Evolutionary conservation across 805 yeast species (phyloP).

Genomic region (Torulaspora delbrueckii): DNA sequence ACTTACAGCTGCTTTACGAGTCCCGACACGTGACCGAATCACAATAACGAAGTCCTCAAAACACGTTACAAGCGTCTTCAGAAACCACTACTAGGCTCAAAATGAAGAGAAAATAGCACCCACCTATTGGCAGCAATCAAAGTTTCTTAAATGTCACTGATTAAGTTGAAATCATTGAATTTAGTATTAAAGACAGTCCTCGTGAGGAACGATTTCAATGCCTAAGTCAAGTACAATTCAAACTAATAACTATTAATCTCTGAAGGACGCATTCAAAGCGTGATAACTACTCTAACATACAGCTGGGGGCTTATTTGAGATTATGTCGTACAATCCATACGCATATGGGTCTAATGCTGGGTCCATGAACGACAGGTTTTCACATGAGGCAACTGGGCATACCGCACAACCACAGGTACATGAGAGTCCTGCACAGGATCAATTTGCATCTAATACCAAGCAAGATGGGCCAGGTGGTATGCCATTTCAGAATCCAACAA

Average conservation of each 20-base stretch:
- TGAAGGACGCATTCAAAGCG: not conserved
- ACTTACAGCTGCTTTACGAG: conserved; percentile 4
- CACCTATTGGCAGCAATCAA: no score
- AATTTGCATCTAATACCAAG: conserved; percentile 29
- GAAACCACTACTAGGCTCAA: no score
- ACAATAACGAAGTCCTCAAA: no score
- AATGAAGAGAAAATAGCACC: no score
- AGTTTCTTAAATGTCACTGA: no score
- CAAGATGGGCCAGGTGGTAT: conserved; percentile 26
- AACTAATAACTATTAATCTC: not conserved
- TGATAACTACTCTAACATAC: not conserved
- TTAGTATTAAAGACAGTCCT: no score
- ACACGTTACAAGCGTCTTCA: no score
- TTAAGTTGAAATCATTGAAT: no score
- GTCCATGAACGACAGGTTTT: conserved; percentile 18
- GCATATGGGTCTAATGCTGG: conserved; percentile 28
- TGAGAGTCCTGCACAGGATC: conserved; percentile 21
- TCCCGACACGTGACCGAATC: not conserved
- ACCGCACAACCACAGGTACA: conserved; percentile 6
- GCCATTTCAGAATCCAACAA: conserved; percentile 69
- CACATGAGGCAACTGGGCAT: conserved; percentile 7
- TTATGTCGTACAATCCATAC: conserved; percentile 47
- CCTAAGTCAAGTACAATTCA: no score
- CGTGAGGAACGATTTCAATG: no score
- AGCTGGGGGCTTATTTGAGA: not conserved